phyloP scores from a whole-genome alignment of 1,284 basidiomycete genomes.

The Kalmanozyma brasiliensis region DNA sequence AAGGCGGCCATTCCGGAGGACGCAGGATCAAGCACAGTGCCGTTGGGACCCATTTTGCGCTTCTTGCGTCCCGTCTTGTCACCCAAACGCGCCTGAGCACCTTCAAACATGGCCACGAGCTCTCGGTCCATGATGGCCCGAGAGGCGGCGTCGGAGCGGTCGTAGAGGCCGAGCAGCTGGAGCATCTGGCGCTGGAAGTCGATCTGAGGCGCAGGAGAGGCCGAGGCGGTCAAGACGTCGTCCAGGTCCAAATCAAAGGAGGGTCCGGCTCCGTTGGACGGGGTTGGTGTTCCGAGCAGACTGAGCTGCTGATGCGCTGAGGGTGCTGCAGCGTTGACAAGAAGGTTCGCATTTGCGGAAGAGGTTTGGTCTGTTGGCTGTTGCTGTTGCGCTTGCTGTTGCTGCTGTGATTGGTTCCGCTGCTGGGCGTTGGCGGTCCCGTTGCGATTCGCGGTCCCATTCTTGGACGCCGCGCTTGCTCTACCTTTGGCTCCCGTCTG shows the following conservation, averaged over 20 bases:
- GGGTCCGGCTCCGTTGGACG: constrained; percentile 6
- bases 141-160: constrained; percentile 20
- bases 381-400: constrained; percentile 9
- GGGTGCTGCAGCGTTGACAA: constrained; percentile 22
- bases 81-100: constrained; percentile 26
- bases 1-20: not conserved
- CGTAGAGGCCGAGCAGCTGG: constrained; percentile 31
- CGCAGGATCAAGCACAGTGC: not conserved
- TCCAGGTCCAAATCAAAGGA: constrained; percentile 17
- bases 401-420: constrained; percentile 8
- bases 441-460: constrained; percentile 9
- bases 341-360: constrained; percentile 11
- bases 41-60: constrained; percentile 21
- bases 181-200: constrained; percentile 39
- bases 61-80: constrained; percentile 18
- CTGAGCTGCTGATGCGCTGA: constrained; percentile 32
- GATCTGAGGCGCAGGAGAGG: constrained; percentile 13
- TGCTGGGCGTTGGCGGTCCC: constrained; percentile 1
- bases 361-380: constrained; percentile 5
- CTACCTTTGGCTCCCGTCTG: constrained; percentile 6
- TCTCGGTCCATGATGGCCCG: constrained; percentile 30
- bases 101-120: constrained; percentile 15
- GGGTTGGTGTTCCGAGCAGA: constrained; percentile 16
- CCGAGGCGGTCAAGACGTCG: not conserved
- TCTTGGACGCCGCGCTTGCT: constrained; percentile 5